Conservation (phyloP, 2,329 filamentous ascomycete genomes). For the Fusarium papillatum region DNA sequence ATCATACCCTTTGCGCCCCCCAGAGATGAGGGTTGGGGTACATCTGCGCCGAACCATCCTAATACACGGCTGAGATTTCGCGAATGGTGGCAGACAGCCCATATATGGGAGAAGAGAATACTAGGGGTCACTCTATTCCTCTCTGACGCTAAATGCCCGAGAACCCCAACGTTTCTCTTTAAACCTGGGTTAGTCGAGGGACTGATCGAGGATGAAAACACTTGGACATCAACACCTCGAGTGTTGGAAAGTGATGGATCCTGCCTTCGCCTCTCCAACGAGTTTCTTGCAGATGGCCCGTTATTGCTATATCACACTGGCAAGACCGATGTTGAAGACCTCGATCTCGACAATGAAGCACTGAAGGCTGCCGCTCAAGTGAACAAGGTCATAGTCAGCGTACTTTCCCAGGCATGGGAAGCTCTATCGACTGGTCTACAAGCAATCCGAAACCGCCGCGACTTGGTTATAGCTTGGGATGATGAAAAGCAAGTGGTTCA, state of each 20-base stretch:
- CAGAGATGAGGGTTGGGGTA: neutral
- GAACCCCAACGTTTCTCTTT: neutral
- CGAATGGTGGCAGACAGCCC: neutral
- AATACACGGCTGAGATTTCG: neutral
- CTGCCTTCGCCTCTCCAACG: neutral
- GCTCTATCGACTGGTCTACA: neutral
- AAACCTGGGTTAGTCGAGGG: neutral
- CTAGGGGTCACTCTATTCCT: neutral
- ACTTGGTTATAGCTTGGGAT: neutral
- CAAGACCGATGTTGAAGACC: neutral
- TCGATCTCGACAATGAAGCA: neutral
- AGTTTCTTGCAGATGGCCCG: neutral
- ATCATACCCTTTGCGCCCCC: neutral
- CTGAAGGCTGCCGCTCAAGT: neutral
- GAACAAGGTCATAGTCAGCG: neutral
- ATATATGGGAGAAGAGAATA: neutral
- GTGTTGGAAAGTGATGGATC: neutral
- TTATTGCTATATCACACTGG: neutral
- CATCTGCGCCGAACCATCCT: neutral
- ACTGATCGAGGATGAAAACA: neutral
- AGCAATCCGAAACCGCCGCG: neutral
- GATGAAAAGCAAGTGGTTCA: neutral
- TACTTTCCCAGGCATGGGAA: neutral
- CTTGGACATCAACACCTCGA: neutral
- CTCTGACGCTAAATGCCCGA: neutral